Percentiles rank a stretch among this genome's conserved stretches.
Evolutionary conservation across 495 filamentous ascomycete species (phyloP).

Genomic region (Lasiosphaeriaceae sp.): DNA sequence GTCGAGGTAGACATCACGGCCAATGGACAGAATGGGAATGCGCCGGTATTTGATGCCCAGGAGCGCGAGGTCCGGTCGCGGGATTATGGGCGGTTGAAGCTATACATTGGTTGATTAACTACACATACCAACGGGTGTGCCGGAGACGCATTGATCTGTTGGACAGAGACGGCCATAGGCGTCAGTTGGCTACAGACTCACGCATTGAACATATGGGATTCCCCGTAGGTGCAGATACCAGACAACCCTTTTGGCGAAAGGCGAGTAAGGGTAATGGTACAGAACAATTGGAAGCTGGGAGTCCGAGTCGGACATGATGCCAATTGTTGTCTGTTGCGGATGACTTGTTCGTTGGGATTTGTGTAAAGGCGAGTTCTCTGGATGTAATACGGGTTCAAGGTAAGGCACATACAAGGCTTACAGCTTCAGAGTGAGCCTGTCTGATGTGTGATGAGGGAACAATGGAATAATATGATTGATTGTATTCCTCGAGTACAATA

Average conservation of each 20-base stretch:
- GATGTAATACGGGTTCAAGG: too few species aligned
- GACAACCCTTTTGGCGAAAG: constrained; percentile 51
- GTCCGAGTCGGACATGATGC: not conserved
- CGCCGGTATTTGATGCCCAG: constrained; percentile 61
- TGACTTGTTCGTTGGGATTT: not conserved
- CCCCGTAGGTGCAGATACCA: constrained; percentile 59
- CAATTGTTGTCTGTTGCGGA: not conserved
- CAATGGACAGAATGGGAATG: constrained; percentile 60
- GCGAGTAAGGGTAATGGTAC: constrained; percentile 56
- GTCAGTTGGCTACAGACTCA: too few species aligned
- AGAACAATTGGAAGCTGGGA: constrained; percentile 38
- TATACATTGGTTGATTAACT: too few species aligned
- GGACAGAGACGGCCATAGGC: too few species aligned
- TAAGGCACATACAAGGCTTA: too few species aligned
- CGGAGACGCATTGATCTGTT: too few species aligned
- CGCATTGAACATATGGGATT: constrained; percentile 56
- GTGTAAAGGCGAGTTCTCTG: not conserved
- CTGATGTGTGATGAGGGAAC: too few species aligned
- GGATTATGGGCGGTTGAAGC: constrained; percentile 56
- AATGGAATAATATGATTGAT: too few species aligned
- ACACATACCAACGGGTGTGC: too few species aligned
- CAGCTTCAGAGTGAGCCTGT: too few species aligned
- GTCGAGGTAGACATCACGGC: constrained; percentile 54
- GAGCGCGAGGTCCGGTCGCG: constrained; percentile 53
- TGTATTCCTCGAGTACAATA: too few species aligned